Conservation (phyloP, 495 filamentous ascomycete genomes). For the Patellaria atrata region DNA sequence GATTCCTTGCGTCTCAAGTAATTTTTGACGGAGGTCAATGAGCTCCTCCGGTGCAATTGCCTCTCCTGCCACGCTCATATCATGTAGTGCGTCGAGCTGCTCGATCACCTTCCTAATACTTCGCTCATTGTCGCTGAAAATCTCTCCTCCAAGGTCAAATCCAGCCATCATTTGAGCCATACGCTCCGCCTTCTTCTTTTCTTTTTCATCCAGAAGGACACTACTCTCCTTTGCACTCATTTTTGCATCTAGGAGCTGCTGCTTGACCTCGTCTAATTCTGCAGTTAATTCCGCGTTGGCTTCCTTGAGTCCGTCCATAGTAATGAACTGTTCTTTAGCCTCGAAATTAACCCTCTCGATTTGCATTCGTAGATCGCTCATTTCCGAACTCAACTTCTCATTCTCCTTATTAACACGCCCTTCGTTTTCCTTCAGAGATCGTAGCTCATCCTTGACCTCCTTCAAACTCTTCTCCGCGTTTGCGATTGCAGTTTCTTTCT, state of each 20-base stretch:
- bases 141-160: conserved; percentile 80
- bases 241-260: conserved; percentile 86
- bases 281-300: conserved; percentile 82
- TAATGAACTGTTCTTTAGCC: conserved; percentile 90
- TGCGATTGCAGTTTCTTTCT: conserved; percentile 72
- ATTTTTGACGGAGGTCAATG: conserved; percentile 53
- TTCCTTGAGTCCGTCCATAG: conserved; percentile 93
- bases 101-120: conserved; percentile 68
- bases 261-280: conserved; percentile 91
- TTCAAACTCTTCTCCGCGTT: conserved; percentile 62
- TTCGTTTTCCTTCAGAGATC: conserved; percentile 67
- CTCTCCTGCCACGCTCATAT: conserved; percentile 61
- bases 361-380: conserved; percentile 89
- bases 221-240: conserved; percentile 90
- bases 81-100: conserved; percentile 62
- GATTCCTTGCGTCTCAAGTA: conserved; percentile 81
- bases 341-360: conserved; percentile 90
- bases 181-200: conserved; percentile 93
- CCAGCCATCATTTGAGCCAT: conserved; percentile 99
- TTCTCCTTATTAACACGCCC: conserved; percentile 71
- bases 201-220: conserved; percentile 82
- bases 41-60: conserved; percentile 70
- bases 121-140: conserved; percentile 81
- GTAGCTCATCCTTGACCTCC: conserved; percentile 70
- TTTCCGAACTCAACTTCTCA: conserved; percentile 65